Evolutionary conservation across 177 flowering plant genomes (phyloP).

Genomic region (Vitis hybrid): DNA sequence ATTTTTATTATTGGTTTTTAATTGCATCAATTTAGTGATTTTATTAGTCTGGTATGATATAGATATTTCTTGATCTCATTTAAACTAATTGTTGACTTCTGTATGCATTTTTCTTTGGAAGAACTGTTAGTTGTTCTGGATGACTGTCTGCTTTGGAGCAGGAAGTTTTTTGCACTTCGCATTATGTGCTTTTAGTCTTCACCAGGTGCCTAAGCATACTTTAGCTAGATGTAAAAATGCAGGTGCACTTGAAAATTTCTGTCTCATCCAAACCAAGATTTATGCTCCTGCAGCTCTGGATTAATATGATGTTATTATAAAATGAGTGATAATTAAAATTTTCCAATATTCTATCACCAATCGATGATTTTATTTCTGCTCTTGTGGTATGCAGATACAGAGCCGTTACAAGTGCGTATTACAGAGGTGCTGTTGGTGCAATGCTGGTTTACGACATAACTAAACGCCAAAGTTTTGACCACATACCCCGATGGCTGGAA

Average conservation of each 20-base stretch:
- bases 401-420: slow-evolving; percentile 91
- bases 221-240: no score
- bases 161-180: not conserved
- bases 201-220: no score
- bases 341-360: not conserved
- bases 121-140: not conserved
- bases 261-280: not conserved
- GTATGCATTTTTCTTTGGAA: not conserved
- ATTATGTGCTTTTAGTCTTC: no score
- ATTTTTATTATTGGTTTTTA: no score
- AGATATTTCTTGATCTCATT: no score
- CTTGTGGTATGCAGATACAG: slow-evolving; percentile 53
- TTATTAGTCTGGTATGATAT: no score
- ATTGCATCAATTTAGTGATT: no score
- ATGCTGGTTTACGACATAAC: slow-evolving; percentile 91
- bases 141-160: not conserved
- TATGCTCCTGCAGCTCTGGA: not conserved
- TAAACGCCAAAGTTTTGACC: slow-evolving; percentile 80
- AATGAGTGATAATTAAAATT: no score
- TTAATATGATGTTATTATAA: not conserved
- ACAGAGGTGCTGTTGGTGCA: slow-evolving; percentile 91
- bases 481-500: slow-evolving; percentile 90
- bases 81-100: no score
- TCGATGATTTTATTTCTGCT: not conserved
- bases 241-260: not conserved